These are phyloP conservation scores for Apophysomyces elegans DNA, from an alignment of 371 early-diverging fungal species.

Conservation along the genomic window DNA sequence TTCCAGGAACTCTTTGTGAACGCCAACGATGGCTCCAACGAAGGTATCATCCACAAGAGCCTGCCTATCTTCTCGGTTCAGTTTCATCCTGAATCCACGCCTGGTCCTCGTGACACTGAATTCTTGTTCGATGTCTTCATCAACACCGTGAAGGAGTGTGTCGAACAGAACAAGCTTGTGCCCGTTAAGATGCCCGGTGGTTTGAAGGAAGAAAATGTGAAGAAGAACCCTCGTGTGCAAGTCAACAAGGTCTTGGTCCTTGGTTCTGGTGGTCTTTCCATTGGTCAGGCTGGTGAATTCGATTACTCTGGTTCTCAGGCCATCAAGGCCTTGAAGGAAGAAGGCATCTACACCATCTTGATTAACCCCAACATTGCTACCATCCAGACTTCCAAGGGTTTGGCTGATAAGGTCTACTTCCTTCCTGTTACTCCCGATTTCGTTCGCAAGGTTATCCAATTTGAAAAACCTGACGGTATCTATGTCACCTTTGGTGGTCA, in stretches of 20 bases:
- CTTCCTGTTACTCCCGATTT: slow-evolving; percentile 92
- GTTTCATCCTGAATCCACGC: slow-evolving; percentile 97
- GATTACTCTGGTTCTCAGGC: slow-evolving; percentile 97
- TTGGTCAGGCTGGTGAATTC: slow-evolving; percentile 98
- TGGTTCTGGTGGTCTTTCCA: slow-evolving; percentile 95
- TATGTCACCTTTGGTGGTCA: slow-evolving; percentile 96
- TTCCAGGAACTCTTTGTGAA: slow-evolving; percentile 94
- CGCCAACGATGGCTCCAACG: slow-evolving; percentile 97
- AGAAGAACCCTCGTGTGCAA: slow-evolving; percentile 56
- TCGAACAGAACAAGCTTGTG: slow-evolving; percentile 71
- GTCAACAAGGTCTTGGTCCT: slow-evolving; percentile 91
- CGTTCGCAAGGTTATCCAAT: slow-evolving; percentile 90
- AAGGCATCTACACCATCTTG: slow-evolving; percentile 89
- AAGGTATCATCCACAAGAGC: slow-evolving; percentile 90
- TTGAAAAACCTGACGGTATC: slow-evolving; percentile 95
- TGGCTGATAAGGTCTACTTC: slow-evolving; percentile 96
- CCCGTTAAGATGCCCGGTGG: slow-evolving; percentile 78
- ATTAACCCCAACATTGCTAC: slow-evolving; percentile 98
- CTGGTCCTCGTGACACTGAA: slow-evolving; percentile 98
- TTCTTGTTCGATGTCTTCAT: slow-evolving; percentile 95
- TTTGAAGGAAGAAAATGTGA: slow-evolving; percentile 53
- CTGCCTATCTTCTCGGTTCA: slow-evolving; percentile 96
- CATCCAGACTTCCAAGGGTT: slow-evolving; percentile 92
- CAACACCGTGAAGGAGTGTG: slow-evolving; percentile 72
- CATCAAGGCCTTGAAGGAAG: slow-evolving; percentile 96